phyloP scores from a whole-genome alignment of 225 moss, liverwort and hornwort species.

The Sphagnum tenellum region DNA sequence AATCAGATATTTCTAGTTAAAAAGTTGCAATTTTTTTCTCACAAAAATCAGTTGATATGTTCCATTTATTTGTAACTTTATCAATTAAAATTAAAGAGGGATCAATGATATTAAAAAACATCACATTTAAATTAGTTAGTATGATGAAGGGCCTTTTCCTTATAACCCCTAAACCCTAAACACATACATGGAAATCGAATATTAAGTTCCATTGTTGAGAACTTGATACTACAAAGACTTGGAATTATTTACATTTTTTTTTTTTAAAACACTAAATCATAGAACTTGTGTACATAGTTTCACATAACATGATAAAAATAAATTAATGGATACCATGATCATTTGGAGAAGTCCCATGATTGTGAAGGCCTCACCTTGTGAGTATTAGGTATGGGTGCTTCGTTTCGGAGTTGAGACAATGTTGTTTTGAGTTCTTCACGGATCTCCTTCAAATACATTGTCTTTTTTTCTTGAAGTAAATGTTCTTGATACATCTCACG shows the following conservation, averaged over 20 bases:
- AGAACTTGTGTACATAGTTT: neutral
- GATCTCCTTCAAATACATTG: slow-evolving; percentile 57
- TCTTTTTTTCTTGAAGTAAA: slow-evolving; percentile 69
- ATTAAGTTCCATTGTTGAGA: neutral
- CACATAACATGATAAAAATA: neutral
- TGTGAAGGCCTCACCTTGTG: slow-evolving; percentile 6
- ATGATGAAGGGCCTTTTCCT: too few relatives aligned
- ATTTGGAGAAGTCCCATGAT: too few relatives aligned
- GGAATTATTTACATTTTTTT: neutral
- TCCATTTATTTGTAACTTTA: too few relatives aligned
- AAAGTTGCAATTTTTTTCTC: too few relatives aligned
- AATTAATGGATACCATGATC: too few relatives aligned
- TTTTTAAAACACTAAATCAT: neutral
- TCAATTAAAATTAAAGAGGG: too few relatives aligned
- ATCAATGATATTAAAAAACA: too few relatives aligned
- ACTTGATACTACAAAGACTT: neutral
- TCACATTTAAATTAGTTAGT: too few relatives aligned
- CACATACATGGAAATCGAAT: neutral
- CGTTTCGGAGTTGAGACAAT: slow-evolving; percentile 39
- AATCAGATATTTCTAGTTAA: too few relatives aligned
- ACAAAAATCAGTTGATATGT: too few relatives aligned
- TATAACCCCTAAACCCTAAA: too few relatives aligned
- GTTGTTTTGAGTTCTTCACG: slow-evolving; percentile 49
- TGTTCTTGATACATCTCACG: slow-evolving; percentile 66
- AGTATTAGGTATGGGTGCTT: slow-evolving; percentile 30